Evolutionary conservation across 768 basidiomycete genomes (phyloP), one percentile per base, ranked within the genome.

Genomic region (Austroboletus eburneus): DNA sequence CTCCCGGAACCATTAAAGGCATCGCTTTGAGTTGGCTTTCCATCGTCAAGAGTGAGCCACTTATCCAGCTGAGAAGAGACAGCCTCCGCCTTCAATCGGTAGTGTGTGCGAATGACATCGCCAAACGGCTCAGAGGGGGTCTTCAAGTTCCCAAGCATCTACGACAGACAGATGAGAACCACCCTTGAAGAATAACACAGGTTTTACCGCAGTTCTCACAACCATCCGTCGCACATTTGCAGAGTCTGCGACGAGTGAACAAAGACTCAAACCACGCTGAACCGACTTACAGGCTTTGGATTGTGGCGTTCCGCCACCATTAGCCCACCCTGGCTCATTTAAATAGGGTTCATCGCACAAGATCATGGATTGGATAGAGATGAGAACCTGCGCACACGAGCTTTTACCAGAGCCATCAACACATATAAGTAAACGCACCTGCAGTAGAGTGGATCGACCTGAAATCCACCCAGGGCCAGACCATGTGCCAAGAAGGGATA

Each of bases 351-450:
- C 93, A 17, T 95, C 94, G 51, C 88, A 93, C 21, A 96, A 72
- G 55, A 96, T 95, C 89, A 97, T 91, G 14, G 90, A 91, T 70
- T 96, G 94, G 25, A 97, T 94, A 14, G 92, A 94, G 32, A 96
- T 88, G 34, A 97, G 74, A 30, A 94, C 83, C 77, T 80, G 42
- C 18, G 54, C 9, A 35, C 13, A 41, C 14, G 41, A 47, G 2
- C 14, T 20, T 49, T 36, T 43, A 43, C 45, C 18, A 42, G 13
- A 14, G 17, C 22, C 13, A n/a, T 10, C 16, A 21, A 22, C 20
- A n/a, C 33, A 2, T 21, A 24, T 44, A 13, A 38, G 24, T 1
- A 35, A 25, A 59, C 72, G 35, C 39, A 81, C 89, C 72, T 95
- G 93, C 4, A 95, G 75, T 40, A 97, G 68, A 5, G 93, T 96